Evolutionary conservation across 768 basidiomycete species (phyloP).

Genomic region (Termitomyces sp.): DNA sequence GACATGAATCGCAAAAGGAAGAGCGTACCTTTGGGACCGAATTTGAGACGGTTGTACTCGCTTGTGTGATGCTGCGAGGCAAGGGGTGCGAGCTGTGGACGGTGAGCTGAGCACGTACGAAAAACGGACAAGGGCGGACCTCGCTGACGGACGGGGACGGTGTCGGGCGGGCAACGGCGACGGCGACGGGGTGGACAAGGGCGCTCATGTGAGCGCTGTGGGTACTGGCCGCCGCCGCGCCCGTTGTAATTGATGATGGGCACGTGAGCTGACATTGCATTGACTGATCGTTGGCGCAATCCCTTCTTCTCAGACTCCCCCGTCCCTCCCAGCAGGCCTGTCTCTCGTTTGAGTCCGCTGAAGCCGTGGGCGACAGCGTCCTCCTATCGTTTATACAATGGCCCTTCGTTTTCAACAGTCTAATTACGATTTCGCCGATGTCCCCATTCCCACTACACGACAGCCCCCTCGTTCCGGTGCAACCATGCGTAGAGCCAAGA

Average conservation of each 20-base stretch:
- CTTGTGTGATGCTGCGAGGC: slow-evolving; percentile 76
- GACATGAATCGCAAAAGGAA: background rate
- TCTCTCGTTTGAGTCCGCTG: slow-evolving; percentile 22
- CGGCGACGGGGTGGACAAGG: slow-evolving; percentile 3
- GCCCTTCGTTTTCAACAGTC: slow-evolving; percentile 53
- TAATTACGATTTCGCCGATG: slow-evolving; percentile 54
- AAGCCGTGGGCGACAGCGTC: slow-evolving; percentile 16
- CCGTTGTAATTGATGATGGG: background rate
- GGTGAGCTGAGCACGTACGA: background rate
- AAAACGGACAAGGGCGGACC: background rate
- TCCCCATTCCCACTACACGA: slow-evolving; percentile 67
- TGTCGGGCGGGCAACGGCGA: background rate
- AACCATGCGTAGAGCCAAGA: slow-evolving; percentile 87
- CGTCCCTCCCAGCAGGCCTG: slow-evolving; percentile 23
- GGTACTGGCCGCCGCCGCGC: background rate
- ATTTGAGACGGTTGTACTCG: slow-evolving; percentile 70
- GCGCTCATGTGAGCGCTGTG: slow-evolving; percentile 8
- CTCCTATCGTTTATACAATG: slow-evolving; percentile 34
- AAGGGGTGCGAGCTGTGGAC: slow-evolving; percentile 46
- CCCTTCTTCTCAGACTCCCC: slow-evolving; percentile 12
- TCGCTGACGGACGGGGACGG: slow-evolving; percentile 1
- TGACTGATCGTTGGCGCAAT: slow-evolving; percentile 12
- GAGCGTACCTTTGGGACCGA: slow-evolving; percentile 42
- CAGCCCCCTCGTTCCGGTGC: slow-evolving; percentile 51
- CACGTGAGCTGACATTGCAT: slow-evolving; percentile 2